Conservation (phyloP, 768 basidiomycete species). For the Leucosporidium creatinivorum region DNA sequence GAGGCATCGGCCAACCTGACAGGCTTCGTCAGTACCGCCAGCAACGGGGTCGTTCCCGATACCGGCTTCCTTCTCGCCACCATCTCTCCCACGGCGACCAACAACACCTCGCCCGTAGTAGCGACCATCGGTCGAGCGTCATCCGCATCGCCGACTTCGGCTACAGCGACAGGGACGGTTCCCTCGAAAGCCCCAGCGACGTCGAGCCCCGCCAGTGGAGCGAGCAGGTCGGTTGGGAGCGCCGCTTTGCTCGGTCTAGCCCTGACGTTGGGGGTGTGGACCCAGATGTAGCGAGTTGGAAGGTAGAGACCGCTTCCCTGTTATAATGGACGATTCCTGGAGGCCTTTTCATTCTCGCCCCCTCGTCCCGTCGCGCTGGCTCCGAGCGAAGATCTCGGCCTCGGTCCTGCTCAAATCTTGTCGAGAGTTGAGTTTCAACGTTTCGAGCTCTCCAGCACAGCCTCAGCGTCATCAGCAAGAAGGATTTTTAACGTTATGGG, state of each 20-base stretch:
- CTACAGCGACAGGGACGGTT: not conserved
- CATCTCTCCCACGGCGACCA: not conserved
- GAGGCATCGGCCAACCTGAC: not conserved
- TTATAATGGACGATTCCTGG: too few species aligned
- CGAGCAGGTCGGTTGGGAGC: not conserved
- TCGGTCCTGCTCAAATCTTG: too few species aligned
- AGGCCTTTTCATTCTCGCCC: too few species aligned
- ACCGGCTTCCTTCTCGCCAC: not conserved
- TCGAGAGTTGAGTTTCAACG: too few species aligned
- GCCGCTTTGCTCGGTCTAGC: not conserved
- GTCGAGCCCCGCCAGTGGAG: too few species aligned
- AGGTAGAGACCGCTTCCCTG: too few species aligned
- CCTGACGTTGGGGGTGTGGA: not conserved
- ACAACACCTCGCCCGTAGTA: constrained; percentile 1
- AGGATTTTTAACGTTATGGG: too few species aligned
- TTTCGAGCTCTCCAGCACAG: too few species aligned
- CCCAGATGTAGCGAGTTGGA: too few species aligned
- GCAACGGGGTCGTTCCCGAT: not conserved
- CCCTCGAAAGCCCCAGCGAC: not conserved
- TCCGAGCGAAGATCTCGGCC: too few species aligned
- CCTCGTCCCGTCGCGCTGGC: too few species aligned
- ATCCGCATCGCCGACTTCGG: not conserved
- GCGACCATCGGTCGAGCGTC: constrained; percentile 16
- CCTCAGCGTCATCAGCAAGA: too few species aligned
- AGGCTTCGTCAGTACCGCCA: not conserved